Conservation (phyloP, 805 yeast genomes). For the Wickerhamia fluorescens region DNA sequence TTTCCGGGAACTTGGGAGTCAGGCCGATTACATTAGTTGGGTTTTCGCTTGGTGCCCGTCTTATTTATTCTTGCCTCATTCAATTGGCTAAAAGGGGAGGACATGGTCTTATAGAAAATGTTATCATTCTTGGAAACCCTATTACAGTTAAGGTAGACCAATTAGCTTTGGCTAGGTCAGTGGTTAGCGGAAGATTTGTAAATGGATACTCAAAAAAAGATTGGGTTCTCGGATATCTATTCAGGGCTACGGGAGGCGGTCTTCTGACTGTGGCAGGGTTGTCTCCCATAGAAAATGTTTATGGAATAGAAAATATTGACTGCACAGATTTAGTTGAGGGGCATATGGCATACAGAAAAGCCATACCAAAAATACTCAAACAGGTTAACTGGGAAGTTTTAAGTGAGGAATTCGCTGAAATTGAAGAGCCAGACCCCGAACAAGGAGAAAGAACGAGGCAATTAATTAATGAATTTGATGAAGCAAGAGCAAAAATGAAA, state of each 20-base stretch:
- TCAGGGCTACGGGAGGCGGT: conserved; percentile 95
- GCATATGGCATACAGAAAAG: conserved; percentile 95
- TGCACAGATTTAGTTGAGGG: conserved; percentile 86
- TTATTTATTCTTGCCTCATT: conserved; percentile 81
- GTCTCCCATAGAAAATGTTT: conserved; percentile 57
- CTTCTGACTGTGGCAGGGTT: conserved; percentile 86
- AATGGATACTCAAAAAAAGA: conserved; percentile 90
- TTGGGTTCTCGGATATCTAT: conserved; percentile 93
- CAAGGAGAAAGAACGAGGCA: conserved; percentile 76
- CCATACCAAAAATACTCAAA: conserved; percentile 76
- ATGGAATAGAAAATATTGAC: conserved; percentile 76
- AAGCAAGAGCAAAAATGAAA: conserved; percentile 62
- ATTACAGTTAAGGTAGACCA: conserved; percentile 74
- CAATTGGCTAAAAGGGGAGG: conserved; percentile 85
- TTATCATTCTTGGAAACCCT: conserved; percentile 82
- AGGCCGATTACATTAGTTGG: conserved; percentile 91
- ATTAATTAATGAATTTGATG: conserved; percentile 77
- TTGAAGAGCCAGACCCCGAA: conserved; percentile 93
- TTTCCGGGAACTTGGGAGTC: conserved; percentile 82
- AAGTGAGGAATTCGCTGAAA: conserved; percentile 88
- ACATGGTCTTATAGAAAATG: conserved; percentile 83
- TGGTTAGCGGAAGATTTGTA: conserved; percentile 82
- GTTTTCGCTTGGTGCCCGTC: conserved; percentile 87
- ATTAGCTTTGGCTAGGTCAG: conserved; percentile 68
- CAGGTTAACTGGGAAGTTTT: conserved; percentile 72